Evolutionary conservation across 1,284 basidiomycete species (phyloP).

Genomic region (Naganishia sp.): DNA sequence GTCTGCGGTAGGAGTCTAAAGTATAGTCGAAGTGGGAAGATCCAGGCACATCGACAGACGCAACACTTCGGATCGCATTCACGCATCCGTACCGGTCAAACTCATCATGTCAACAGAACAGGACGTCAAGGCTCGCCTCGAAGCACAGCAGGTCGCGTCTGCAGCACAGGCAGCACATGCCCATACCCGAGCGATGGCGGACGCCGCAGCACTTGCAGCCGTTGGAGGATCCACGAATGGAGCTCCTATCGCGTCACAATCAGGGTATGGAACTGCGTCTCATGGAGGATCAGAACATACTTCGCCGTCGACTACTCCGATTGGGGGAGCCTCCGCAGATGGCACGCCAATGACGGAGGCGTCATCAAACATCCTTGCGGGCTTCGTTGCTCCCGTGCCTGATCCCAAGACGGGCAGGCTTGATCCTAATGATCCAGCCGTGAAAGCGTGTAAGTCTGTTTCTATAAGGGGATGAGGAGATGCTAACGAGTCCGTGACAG

Average conservation of each 20-base stretch:
- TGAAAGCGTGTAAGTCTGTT: slow-evolving; percentile 45
- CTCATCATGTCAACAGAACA: slow-evolving; percentile 9
- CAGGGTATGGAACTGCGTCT: neutral
- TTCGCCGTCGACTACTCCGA: slow-evolving; percentile 14
- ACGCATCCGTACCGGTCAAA: too few relatives aligned
- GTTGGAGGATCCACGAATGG: slow-evolving; percentile 28
- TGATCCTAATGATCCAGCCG: slow-evolving; percentile 55
- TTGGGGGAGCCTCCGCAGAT: neutral
- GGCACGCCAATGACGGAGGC: neutral
- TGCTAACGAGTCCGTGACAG: slow-evolving; percentile 18
- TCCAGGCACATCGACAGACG: too few relatives aligned
- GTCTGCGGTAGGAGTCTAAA: too few relatives aligned
- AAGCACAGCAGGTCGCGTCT: slow-evolving; percentile 15
- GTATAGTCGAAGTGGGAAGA: too few relatives aligned
- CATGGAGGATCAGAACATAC: slow-evolving; percentile 2
- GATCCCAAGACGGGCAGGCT: slow-evolving; percentile 55
- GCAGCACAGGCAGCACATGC: slow-evolving; percentile 18
- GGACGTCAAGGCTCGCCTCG: slow-evolving; percentile 15
- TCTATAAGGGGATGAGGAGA: neutral
- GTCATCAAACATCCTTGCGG: slow-evolving; percentile 13
- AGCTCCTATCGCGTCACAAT: neutral
- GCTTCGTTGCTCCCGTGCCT: slow-evolving; percentile 40
- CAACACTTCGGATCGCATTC: too few relatives aligned
- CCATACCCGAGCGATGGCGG: slow-evolving; percentile 31
- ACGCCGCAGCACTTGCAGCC: slow-evolving; percentile 29